Evolutionary conservation across 176 grass and related monocot genomes (phyloP).

Genomic region (Poa annua): DNA sequence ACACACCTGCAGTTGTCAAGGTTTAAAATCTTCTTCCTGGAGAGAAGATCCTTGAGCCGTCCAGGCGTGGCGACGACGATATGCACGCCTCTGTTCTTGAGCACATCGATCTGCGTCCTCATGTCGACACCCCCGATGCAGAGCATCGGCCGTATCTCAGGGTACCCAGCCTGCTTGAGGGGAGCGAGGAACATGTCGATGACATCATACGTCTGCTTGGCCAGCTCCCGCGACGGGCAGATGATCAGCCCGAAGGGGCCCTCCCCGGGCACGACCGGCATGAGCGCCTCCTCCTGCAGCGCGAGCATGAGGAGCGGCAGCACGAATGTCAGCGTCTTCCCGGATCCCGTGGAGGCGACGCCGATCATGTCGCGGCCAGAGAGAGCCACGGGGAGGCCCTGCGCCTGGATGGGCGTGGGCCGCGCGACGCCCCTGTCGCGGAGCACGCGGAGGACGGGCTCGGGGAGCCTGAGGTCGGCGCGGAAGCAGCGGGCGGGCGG

Average conservation of each 20-base stretch:
- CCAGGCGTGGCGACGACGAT: slow-evolving; percentile 91
- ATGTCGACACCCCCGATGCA: slow-evolving; percentile 91
- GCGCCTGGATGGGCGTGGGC: slow-evolving; percentile 97
- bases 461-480: slow-evolving; percentile 74
- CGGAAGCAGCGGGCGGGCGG: slow-evolving; percentile 72
- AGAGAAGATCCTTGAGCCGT: slow-evolving; percentile 86
- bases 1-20: slow-evolving; percentile 93
- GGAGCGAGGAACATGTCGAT: slow-evolving; percentile 65
- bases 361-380: slow-evolving; percentile 93
- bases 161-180: slow-evolving; percentile 62
- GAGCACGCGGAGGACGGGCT: slow-evolving; percentile 69
- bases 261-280: slow-evolving; percentile 86
- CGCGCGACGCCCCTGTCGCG: slow-evolving; percentile 74
- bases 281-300: slow-evolving; percentile 78
- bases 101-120: slow-evolving; percentile 75
- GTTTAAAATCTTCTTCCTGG: slow-evolving; percentile 98
- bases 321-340: slow-evolving; percentile 89
- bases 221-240: slow-evolving; percentile 87
- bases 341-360: slow-evolving; percentile 86
- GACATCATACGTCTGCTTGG: slow-evolving; percentile 87
- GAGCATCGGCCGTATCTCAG: slow-evolving; percentile 76
- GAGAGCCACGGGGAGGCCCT: slow-evolving; percentile 76
- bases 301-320: slow-evolving; percentile 82
- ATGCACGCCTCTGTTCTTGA: slow-evolving; percentile 79
- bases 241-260: slow-evolving; percentile 86